These are phyloP conservation scores for Monosporascus ibericus DNA, from an alignment of 2,329 filamentous ascomycete species.

Conservation along the genomic window DNA sequence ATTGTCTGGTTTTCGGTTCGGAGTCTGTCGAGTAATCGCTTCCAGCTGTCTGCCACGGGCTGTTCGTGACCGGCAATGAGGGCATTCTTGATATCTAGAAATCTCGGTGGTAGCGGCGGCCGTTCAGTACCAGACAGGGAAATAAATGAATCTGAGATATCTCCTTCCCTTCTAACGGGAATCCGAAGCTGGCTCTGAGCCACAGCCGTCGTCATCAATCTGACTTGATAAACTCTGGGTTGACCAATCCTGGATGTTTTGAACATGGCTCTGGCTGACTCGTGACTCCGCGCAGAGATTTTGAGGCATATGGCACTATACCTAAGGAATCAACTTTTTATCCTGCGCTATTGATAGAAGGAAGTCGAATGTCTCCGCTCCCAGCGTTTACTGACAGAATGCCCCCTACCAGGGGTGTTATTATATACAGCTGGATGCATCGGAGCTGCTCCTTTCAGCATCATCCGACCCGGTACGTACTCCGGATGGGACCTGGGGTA, in stretches of 20 bases:
- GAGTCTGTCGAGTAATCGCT: slow-evolving; percentile 38
- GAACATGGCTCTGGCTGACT: background rate
- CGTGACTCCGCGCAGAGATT: no score
- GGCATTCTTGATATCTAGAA: slow-evolving; percentile 48
- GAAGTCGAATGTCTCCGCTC: no score
- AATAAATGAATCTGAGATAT: slow-evolving; percentile 57
- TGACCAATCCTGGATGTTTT: slow-evolving; percentile 2
- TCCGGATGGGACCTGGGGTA: no score
- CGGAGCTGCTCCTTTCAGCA: background rate
- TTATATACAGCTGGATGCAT: background rate
- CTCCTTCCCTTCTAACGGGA: slow-evolving; percentile 45
- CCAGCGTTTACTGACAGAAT: no score
- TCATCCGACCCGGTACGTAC: background rate
- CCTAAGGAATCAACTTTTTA: no score
- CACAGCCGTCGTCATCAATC: slow-evolving; percentile 9
- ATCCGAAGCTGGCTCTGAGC: slow-evolving; percentile 3
- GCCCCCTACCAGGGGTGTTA: no score
- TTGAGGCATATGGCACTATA: no score
- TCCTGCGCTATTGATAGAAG: no score
- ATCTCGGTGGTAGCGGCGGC: slow-evolving; percentile 47
- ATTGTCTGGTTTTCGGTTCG: slow-evolving; percentile 42
- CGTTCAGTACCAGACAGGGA: slow-evolving; percentile 46
- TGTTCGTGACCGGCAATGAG: slow-evolving; percentile 45
- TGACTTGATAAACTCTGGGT: background rate
- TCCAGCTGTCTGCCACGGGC: slow-evolving; percentile 42